These are phyloP conservation scores for Dothideomycetidae sp. DNA, from an alignment of 2,329 filamentous ascomycete species.

Conservation along the genomic window DNA sequence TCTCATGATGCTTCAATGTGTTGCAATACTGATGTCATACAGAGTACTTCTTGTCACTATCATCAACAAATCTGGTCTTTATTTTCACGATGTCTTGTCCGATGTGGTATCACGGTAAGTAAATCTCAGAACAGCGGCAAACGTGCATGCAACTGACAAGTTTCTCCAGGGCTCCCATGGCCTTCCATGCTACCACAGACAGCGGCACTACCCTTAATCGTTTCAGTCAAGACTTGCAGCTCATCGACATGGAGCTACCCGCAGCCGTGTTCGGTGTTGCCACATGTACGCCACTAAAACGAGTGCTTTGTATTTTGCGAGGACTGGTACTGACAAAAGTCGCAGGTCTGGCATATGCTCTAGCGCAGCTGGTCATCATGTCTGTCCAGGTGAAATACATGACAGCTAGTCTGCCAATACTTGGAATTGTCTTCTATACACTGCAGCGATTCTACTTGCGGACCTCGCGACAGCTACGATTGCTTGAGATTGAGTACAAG, in stretches of 20 bases:
- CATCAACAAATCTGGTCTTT: neutral
- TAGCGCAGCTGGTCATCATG: constrained; percentile 33
- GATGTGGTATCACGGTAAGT: neutral
- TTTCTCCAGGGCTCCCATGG: constrained; percentile 15
- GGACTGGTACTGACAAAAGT: constrained; percentile 28
- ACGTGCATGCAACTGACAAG: no score
- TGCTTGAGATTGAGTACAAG: constrained; percentile 40
- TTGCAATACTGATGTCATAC: neutral
- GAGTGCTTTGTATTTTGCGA: neutral
- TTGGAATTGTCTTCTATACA: constrained; percentile 22
- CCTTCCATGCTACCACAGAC: constrained; percentile 29
- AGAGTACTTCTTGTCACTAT: neutral
- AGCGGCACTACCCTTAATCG: constrained; percentile 30
- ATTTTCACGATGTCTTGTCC: neutral
- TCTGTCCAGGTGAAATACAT: constrained; percentile 35
- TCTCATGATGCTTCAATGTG: neutral
- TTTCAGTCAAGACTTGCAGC: constrained; percentile 34
- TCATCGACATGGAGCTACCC: constrained; percentile 32
- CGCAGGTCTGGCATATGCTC: constrained; percentile 35
- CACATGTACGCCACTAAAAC: neutral
- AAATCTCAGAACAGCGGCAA: no score
- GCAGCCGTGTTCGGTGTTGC: constrained; percentile 6
- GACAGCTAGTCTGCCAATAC: constrained; percentile 39
- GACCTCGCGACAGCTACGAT: constrained; percentile 35
- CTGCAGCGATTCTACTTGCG: constrained; percentile 35